These are phyloP conservation scores for Albizia julibrissin DNA, from an alignment of 306 rosid species.

Conservation along the genomic window DNA sequence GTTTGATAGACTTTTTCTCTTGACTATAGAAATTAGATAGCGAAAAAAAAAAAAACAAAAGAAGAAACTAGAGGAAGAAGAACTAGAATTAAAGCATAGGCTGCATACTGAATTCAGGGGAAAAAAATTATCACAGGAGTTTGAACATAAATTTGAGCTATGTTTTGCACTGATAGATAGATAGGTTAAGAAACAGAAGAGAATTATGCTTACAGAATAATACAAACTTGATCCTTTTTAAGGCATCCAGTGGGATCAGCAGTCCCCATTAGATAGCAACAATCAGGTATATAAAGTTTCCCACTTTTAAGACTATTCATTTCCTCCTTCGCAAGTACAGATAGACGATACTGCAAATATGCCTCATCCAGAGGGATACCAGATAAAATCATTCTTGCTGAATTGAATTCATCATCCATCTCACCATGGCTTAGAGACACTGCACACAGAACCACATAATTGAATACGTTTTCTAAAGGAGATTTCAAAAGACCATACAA, in stretches of 20 bases:
- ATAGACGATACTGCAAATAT: constrained; percentile 50
- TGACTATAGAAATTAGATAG: neutral
- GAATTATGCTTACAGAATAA: constrained; percentile 64
- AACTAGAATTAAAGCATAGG: neutral
- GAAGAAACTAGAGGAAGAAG: neutral
- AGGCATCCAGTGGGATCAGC: constrained; percentile 72
- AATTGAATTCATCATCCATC: constrained; percentile 63
- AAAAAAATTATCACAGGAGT: constrained; percentile 4
- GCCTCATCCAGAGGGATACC: constrained; percentile 85
- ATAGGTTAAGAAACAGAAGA: neutral
- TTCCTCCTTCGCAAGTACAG: constrained; percentile 48
- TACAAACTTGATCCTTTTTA: constrained; percentile 60
- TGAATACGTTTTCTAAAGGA: neutral
- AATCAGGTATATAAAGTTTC: constrained; percentile 47
- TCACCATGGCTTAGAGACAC: constrained; percentile 52
- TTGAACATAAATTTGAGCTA: constrained; percentile 10
- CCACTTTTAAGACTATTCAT: constrained; percentile 52
- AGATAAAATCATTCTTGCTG: constrained; percentile 61
- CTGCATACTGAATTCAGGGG: neutral
- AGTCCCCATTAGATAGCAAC: constrained; percentile 82
- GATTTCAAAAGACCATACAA: neutral
- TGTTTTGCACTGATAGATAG: neutral
- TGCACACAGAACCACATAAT: constrained; percentile 40
- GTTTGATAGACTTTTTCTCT: neutral
- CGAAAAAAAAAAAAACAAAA: neutral